A percentile compares a stretch with the other conserved stretches of the same genome.
Conservation (phyloP, 306 rosid genomes). For the Castanopsis chinensis region DNA sequence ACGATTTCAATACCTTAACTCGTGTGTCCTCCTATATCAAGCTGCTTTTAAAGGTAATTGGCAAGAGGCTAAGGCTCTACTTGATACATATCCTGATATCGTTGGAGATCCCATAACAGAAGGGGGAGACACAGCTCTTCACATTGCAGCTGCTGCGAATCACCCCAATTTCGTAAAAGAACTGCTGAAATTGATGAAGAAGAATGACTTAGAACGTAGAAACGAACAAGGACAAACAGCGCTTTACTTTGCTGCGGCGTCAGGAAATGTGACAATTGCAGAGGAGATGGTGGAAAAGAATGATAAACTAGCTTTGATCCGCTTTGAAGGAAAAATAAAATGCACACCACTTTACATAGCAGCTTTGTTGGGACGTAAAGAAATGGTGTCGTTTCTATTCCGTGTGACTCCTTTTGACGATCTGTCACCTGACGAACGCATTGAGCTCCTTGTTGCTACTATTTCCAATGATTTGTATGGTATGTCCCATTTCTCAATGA, state of each 20-base stretch:
- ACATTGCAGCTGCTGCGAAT: not conserved
- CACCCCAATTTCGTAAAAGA: not conserved
- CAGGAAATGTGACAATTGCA: not conserved
- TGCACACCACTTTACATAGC: not conserved
- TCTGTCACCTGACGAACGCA: too few relatives aligned
- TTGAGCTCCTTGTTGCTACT: not conserved
- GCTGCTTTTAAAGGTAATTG: not conserved
- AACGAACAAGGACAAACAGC: not conserved
- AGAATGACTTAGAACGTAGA: not conserved
- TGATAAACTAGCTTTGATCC: not conserved
- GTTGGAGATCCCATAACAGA: not conserved
- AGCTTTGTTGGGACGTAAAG: not conserved
- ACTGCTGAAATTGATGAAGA: not conserved
- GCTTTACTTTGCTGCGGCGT: not conserved
- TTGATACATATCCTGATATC: not conserved
- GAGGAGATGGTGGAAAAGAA: not conserved
- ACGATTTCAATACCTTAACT: not conserved
- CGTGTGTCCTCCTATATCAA: not conserved
- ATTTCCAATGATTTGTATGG: slow-evolving; percentile 1
- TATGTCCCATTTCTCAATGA: not conserved
- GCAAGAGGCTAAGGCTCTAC: not conserved
- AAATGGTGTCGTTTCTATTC: not conserved
- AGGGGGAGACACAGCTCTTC: not conserved
- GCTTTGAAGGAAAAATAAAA: not conserved
- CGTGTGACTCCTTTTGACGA: not conserved